Evolutionary conservation across 108 stramenopile genomes (phyloP), one percentile per base, ranked within the genome.

Genomic region (Conticribra guillardii): DNA sequence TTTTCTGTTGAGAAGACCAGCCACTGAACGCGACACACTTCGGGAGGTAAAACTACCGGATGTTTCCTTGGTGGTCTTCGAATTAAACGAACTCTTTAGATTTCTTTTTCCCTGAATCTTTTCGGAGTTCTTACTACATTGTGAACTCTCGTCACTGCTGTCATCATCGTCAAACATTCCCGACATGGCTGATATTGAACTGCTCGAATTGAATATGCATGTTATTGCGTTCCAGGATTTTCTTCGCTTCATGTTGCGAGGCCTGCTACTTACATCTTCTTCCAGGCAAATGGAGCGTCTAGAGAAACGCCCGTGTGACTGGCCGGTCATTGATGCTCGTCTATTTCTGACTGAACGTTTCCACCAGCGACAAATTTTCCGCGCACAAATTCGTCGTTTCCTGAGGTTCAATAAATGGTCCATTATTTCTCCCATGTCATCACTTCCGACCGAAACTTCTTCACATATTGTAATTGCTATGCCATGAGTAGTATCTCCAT

Each of bases 381-480:
- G 18, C 18, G 30, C 54, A 9, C 31, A 53, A 32, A 21, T 4
- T n/a, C 63, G 64, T 31, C 23, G 19, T 17, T 37, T 26, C 27
- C 45, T 50, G 30, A 37, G 37, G 4, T 16, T 19, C 21, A 32
- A 46, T 19, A 55, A 34, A 4, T 37, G 21, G 21, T 37, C 0
- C 14, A 60, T 21, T 9, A 65, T 41, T 22, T 54, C 7, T 22
- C 27, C 34, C 16, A 31, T 16, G 23, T 21, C 44, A 16, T 41
- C 11, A 65, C 31, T 37, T 5, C 29, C 17, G 16, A 32, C 33
- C 9, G 30, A 19, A 22, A 60, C 21, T 27, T 73, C 64, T 48
- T 55, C 37, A 27, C 19, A 66, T 37, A 73, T 37, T 14, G 72
- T 73, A 33, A 73, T 73, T 18, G 72, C 63, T 4, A 73, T 45